Evolutionary conservation across 1,139 yeast species (phyloP), one percentile per base, ranked within the genome.

Genomic region (Debaryomyces nepalensis): DNA sequence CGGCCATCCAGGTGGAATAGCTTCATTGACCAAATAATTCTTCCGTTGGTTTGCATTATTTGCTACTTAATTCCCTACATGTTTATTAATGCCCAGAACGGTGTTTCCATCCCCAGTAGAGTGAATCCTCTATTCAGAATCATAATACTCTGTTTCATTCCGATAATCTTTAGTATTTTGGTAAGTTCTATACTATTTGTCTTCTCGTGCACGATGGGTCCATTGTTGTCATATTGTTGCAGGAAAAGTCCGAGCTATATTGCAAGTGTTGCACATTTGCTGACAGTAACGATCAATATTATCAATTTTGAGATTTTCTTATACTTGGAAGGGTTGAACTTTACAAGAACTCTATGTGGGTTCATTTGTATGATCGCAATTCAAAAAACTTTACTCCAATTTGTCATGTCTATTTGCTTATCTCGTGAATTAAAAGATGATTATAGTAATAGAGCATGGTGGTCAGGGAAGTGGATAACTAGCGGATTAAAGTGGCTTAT

Each of bases 381-480:
- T 11, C 93, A 87, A 47, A 68, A 79, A 14, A 55, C 77, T 5
- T n/a, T 84, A 1, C 73, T 79, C 16, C 55, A 52, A 24, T 49
- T 74, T 1, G 49, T 77, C 1, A 68, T 78, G 3, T 62, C 79
- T 2, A 38, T 79, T 4, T 52, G 78, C 4, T 57, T 87, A 11
- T 73, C 91, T 0, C 69, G 84, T 44, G 96, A 88, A 54, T 65
- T 78, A 46, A 73, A 70, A 33, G 78, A 74, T 45, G 82, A 79
- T 46, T 64, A 66, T 27, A 59, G 85, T 2, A 86, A 85, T 54
- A 57, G 74, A 20, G 83, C 91, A 0, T 89, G 96, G 96, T 89
- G 96, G 96, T 78, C 88, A 0, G 96, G 96, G 0, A 74, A 71
- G 39, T 88, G 96, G 96, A 57, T 74, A 31, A 66, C 64, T 9